Evolutionary conservation across 1,284 basidiomycete genomes (phyloP).

Genomic region (Vanrija sp.): DNA sequence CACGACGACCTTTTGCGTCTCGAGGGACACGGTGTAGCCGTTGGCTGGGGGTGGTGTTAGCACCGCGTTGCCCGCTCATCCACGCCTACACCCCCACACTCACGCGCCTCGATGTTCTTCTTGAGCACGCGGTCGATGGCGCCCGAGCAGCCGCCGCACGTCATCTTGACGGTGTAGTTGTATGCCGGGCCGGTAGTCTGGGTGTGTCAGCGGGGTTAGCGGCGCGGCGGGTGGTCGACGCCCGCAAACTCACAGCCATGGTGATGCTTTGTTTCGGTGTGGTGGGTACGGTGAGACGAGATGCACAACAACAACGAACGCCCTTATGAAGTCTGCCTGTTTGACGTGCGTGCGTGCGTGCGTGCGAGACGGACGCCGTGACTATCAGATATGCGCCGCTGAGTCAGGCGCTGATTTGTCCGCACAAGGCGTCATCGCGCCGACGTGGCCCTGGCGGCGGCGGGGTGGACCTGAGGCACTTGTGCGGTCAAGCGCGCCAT

Average conservation of each 20-base stretch:
- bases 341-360: too few relatives aligned
- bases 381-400: too few relatives aligned
- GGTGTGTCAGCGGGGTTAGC: not conserved
- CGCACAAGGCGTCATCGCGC: too few relatives aligned
- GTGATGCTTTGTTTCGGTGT: not conserved
- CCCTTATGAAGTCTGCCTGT: too few relatives aligned
- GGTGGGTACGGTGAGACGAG: too few relatives aligned
- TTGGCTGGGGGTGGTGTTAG: conserved; percentile 28
- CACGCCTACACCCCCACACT: conserved; percentile 25
- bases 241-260: not conserved
- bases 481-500: too few relatives aligned
- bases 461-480: too few relatives aligned
- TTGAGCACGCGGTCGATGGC: conserved; percentile 46
- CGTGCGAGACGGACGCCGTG: too few relatives aligned
- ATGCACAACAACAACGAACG: too few relatives aligned
- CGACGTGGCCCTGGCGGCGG: too few relatives aligned
- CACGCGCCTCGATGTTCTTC: conserved; percentile 45
- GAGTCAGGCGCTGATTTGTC: too few relatives aligned
- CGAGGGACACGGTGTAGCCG: conserved; percentile 41
- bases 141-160: conserved; percentile 48
- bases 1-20: conserved; percentile 41
- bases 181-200: conserved; percentile 36
- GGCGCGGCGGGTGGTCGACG: not conserved
- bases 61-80: not conserved
- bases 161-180: conserved; percentile 48